phyloP scores from a whole-genome alignment of 495 filamentous ascomycete genomes.

The Amphirosellinia nigrospora region DNA sequence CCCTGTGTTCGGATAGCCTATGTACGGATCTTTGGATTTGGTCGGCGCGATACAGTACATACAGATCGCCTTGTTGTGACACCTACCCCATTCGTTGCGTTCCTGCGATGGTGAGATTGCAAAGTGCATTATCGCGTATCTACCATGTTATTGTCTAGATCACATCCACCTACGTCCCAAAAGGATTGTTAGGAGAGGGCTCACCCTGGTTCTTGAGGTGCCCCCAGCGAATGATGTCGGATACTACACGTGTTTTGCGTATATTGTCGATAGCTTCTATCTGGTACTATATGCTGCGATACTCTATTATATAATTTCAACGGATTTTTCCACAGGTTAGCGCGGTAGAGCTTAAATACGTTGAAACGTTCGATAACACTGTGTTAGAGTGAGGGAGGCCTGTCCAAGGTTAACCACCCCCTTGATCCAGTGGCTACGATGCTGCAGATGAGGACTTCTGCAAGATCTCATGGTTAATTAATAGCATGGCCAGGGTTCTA shows the following conservation, averaged over 20 bases:
- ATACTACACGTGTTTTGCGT: neutral
- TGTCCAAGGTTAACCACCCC: neutral
- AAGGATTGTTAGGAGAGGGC: neutral
- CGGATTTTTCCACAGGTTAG: neutral
- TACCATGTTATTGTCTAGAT: too few species aligned
- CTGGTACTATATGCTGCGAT: neutral
- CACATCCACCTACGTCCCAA: neutral
- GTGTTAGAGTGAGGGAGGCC: neutral
- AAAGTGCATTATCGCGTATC: slow-evolving; percentile 1
- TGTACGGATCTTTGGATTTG: neutral
- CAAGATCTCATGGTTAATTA: neutral
- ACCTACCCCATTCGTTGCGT: slow-evolving; percentile 19
- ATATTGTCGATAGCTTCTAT: neutral
- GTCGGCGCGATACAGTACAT: neutral
- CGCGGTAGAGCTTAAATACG: neutral
- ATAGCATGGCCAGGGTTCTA: neutral
- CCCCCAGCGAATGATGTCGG: neutral
- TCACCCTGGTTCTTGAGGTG: neutral
- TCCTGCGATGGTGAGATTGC: slow-evolving; percentile 8
- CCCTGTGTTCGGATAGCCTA: slow-evolving; percentile 7
- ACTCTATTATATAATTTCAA: neutral
- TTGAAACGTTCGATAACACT: neutral
- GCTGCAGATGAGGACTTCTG: neutral
- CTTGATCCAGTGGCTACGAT: neutral
- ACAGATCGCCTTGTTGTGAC: slow-evolving; percentile 8